Percentiles rank a stretch among this genome's conserved stretches.
These are phyloP conservation scores for Boletus reticuloceps DNA, from an alignment of 768 basidiomycete genomes.

Conservation along the genomic window DNA sequence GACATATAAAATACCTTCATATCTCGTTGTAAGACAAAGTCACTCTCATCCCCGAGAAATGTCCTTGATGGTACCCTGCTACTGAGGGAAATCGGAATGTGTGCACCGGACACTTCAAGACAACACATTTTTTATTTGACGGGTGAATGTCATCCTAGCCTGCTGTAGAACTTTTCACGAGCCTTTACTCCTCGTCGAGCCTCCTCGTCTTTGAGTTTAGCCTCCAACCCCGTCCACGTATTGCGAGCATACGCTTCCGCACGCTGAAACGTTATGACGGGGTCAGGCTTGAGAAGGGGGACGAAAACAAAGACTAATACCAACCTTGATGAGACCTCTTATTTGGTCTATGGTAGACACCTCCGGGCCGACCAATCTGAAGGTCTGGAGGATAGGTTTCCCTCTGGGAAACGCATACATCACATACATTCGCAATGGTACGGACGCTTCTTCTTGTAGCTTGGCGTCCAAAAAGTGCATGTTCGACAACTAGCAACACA, in stretches of 20 bases:
- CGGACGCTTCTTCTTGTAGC: slow-evolving; percentile 65
- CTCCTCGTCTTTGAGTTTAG: slow-evolving; percentile 66
- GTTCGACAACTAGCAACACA: slow-evolving; percentile 45
- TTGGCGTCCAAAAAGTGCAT: slow-evolving; percentile 75
- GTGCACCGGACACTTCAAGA: too few species aligned
- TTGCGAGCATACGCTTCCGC: slow-evolving; percentile 65
- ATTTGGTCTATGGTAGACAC: slow-evolving; percentile 51
- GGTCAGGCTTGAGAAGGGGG: slow-evolving; percentile 32
- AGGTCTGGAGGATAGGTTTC: slow-evolving; percentile 52
- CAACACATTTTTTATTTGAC: not conserved
- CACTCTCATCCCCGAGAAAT: too few species aligned
- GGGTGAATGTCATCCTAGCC: slow-evolving; percentile 13
- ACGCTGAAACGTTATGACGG: slow-evolving; percentile 50
- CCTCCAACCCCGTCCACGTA: slow-evolving; percentile 54
- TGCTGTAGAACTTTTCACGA: slow-evolving; percentile 46
- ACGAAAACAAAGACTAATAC: slow-evolving; percentile 6
- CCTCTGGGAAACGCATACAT: slow-evolving; percentile 57
- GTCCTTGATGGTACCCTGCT: too few species aligned
- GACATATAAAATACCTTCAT: slow-evolving; percentile 14
- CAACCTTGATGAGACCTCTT: slow-evolving; percentile 54
- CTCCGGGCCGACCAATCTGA: slow-evolving; percentile 62
- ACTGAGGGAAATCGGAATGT: too few species aligned
- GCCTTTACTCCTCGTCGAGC: slow-evolving; percentile 57
- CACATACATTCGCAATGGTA: slow-evolving; percentile 56
- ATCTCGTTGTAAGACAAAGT: not conserved